A percentile compares a stretch with the other conserved stretches of the same genome.
Evolutionary conservation across 352 stramenopile genomes (phyloP).

Genomic region (Globisporangium irregulare): DNA sequence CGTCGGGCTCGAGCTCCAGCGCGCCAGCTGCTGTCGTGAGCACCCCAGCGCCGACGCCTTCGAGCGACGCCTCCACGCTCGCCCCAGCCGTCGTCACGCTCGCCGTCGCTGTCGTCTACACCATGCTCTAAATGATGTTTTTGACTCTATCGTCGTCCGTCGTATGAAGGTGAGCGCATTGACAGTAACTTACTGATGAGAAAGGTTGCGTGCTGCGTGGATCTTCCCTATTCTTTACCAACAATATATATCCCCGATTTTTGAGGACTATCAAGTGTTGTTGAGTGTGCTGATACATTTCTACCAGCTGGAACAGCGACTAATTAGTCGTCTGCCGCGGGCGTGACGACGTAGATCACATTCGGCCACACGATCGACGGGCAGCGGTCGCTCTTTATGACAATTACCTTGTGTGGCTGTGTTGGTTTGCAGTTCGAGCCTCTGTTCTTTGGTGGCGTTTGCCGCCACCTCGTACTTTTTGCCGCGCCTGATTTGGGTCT

Average conservation of each 20-base stretch:
- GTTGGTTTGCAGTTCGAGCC: not conserved
- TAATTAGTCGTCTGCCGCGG: not conserved
- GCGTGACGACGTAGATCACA: not conserved
- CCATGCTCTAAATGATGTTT: slow-evolving; percentile 9
- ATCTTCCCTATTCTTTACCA: slow-evolving; percentile 3
- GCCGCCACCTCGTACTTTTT: not conserved
- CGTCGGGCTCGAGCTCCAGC: not conserved
- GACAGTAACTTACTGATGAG: slow-evolving; percentile 5
- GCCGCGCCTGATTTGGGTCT: not conserved
- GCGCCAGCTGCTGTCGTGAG: not conserved
- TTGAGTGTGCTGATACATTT: too few species aligned
- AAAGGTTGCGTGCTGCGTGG: not conserved
- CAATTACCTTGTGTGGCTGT: not conserved
- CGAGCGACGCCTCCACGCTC: slow-evolving; percentile 11
- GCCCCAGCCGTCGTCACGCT: slow-evolving; percentile 4
- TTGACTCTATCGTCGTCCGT: too few species aligned
- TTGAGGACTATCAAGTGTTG: not conserved
- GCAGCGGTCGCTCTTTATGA: not conserved
- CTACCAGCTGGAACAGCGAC: not conserved
- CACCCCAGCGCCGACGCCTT: slow-evolving; percentile 4
- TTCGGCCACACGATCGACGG: not conserved
- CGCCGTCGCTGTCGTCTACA: slow-evolving; percentile 9
- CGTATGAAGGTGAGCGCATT: not conserved
- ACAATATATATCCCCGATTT: not conserved
- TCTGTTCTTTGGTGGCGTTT: not conserved